Evolutionary conservation across 495 filamentous ascomycete species (phyloP).

Genomic region (Staphylotrichum longicolle): DNA sequence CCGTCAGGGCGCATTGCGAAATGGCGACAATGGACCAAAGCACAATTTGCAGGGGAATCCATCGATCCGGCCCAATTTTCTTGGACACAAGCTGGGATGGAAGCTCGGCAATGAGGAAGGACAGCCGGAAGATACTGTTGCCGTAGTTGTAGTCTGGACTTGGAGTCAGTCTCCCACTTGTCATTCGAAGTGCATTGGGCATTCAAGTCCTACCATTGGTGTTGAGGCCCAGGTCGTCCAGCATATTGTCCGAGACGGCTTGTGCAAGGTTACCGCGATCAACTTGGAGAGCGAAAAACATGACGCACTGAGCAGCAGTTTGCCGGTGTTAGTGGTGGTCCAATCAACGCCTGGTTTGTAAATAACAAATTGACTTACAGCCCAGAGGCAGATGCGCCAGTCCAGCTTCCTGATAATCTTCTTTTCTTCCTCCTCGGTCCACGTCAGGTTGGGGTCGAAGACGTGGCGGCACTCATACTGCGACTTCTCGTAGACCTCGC

Average conservation of each 20-base stretch:
- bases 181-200: too few species aligned
- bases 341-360: too few species aligned
- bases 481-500: too few species aligned
- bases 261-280: conserved; percentile 30
- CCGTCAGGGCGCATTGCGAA: conserved; percentile 32
- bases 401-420: background rate
- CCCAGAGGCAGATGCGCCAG: background rate
- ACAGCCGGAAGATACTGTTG: conserved; percentile 68
- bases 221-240: conserved; percentile 33
- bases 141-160: conserved; percentile 54
- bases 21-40: conserved; percentile 48
- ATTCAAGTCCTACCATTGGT: conserved; percentile 9
- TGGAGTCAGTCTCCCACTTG: too few species aligned
- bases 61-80: conserved; percentile 69
- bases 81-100: conserved; percentile 73
- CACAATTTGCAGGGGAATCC: conserved; percentile 65
- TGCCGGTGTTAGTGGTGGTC: too few species aligned
- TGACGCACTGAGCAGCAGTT: conserved; percentile 5
- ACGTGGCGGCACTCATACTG: background rate
- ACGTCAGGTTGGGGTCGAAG: background rate
- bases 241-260: conserved; percentile 39
- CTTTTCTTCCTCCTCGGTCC: background rate
- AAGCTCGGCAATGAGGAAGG: conserved; percentile 66
- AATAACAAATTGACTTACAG: too few species aligned
- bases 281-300: conserved; percentile 30